Conservation (phyloP, 495 filamentous ascomycete genomes). For the Podospora australis region DNA sequence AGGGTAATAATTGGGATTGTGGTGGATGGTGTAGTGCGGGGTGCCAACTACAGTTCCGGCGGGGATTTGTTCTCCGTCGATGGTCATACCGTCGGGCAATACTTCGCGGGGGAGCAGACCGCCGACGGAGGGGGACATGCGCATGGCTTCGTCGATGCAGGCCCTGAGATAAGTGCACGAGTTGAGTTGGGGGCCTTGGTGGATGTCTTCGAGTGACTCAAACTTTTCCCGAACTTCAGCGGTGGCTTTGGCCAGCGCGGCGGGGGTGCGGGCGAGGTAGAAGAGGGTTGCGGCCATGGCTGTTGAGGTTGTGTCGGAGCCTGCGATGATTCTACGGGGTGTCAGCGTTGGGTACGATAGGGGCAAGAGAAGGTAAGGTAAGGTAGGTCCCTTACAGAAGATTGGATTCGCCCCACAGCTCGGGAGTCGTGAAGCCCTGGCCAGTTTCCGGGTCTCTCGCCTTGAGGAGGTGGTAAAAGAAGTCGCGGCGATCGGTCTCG, state of each 20-base stretch:
- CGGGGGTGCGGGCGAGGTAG: constrained; percentile 56
- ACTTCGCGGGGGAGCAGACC: constrained; percentile 57
- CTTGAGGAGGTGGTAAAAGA: constrained; percentile 55
- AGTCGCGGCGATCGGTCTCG: constrained; percentile 57
- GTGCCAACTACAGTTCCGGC: constrained; percentile 48
- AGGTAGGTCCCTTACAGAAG: constrained; percentile 49
- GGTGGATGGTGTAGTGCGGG: constrained; percentile 51
- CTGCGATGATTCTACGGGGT: constrained; percentile 44
- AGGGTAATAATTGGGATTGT: constrained; percentile 47
- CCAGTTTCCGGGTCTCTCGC: constrained; percentile 57
- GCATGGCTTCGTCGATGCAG: constrained; percentile 68
- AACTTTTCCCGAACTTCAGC: constrained; percentile 47
- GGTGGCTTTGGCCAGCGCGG: constrained; percentile 41
- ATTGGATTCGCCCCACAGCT: constrained; percentile 67
- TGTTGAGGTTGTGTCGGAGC: constrained; percentile 58
- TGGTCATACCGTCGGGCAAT: constrained; percentile 50
- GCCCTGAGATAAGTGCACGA: constrained; percentile 52
- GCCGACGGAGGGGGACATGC: constrained; percentile 59
- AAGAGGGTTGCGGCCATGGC: constrained; percentile 60
- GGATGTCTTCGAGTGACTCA: constrained; percentile 45
- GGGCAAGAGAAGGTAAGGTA: constrained; percentile 1
- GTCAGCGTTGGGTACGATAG: background rate
- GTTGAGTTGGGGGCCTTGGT: constrained; percentile 43
- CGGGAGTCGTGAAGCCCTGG: constrained; percentile 55
- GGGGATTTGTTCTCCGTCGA: constrained; percentile 51